Evolutionary conservation across 202 grass and related monocot species (phyloP), one percentile per base, ranked within the genome.

Genomic region (Carex sylvatica): DNA sequence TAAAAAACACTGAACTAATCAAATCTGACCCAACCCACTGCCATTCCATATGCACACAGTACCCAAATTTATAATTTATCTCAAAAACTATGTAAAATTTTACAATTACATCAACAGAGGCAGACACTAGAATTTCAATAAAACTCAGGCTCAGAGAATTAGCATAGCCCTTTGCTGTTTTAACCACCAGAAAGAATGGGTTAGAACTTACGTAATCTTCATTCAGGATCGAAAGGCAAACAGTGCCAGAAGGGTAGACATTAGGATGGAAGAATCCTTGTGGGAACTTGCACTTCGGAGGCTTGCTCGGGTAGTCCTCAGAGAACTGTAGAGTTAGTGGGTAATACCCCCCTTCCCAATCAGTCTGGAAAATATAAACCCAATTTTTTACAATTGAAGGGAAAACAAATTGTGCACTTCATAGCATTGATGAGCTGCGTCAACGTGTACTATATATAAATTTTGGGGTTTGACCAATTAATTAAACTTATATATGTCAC

Each of bases 321-420:
- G 70, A 69, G 69, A 97, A 97, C 65, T 83, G 24, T 53, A 92
- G n/a, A 16, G 90, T 89, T 12, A 97, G 52, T 20, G 94, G 92
- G 71, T 81, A 94, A 88, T 88, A 83, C 30, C 92, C 94, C 74
- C 87, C 94, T 79, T 97, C 90, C 94, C 94, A 97, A 72, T 97
- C 90, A 60, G 88, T 97, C 92, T 94, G 87, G 62, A 93, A 30
- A 87, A 81, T 40, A 83, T 53, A 74, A 82, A 54, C 44, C 42
- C 19, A 74, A 23, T 59, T 13, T 19, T 31, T 58, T 18, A 36
- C 30, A 58, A 20, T 38, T 54, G 15, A 77, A 56, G 28, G 4
- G 16, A 58, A 33, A 55, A 36, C 30, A 77, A 77, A 54, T 30
- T 15, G 5, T 5, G 30, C 13, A 36, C 33, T 40, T n/a, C 16